Percentiles rank a stretch among this genome's conserved stretches.
Conservation (phyloP, 495 filamentous ascomycete species). For the Beverwykella pulmonaria region DNA sequence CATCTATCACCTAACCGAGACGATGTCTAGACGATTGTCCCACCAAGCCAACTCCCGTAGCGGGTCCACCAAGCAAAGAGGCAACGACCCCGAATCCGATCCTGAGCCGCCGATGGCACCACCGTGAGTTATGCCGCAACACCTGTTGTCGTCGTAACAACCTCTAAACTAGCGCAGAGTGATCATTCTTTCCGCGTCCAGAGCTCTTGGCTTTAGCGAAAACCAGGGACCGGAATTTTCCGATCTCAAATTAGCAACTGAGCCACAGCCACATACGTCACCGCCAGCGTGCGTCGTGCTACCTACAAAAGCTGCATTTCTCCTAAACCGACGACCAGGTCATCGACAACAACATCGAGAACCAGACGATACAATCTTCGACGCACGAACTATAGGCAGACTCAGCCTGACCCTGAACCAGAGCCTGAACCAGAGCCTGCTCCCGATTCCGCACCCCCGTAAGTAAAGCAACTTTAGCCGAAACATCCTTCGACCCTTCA, state of each 20-base stretch:
- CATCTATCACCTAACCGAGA: background rate
- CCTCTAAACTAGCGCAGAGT: background rate
- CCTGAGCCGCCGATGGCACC: conserved; percentile 6
- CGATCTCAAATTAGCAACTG: background rate
- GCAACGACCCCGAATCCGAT: conserved; percentile 2
- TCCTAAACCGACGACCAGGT: background rate
- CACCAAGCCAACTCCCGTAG: background rate
- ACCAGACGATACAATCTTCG: conserved; percentile 3
- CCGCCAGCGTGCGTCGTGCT: background rate
- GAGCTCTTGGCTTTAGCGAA: background rate
- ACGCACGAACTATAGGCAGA: background rate
- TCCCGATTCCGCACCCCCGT: conserved; percentile 3
- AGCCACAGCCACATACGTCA: conserved; percentile 3
- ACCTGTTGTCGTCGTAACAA: background rate
- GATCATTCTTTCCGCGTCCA: background rate
- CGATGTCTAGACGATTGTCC: background rate
- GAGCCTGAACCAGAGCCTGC: background rate
- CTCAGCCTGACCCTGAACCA: background rate
- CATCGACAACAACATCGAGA: background rate
- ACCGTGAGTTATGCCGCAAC: background rate
- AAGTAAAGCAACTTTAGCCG: background rate
- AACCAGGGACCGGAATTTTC: background rate
- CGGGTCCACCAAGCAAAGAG: background rate
- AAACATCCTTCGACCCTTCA: background rate
- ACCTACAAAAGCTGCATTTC: background rate